Conservation (phyloP, 1,284 basidiomycete species). For the Ustilago shanxiensis region DNA sequence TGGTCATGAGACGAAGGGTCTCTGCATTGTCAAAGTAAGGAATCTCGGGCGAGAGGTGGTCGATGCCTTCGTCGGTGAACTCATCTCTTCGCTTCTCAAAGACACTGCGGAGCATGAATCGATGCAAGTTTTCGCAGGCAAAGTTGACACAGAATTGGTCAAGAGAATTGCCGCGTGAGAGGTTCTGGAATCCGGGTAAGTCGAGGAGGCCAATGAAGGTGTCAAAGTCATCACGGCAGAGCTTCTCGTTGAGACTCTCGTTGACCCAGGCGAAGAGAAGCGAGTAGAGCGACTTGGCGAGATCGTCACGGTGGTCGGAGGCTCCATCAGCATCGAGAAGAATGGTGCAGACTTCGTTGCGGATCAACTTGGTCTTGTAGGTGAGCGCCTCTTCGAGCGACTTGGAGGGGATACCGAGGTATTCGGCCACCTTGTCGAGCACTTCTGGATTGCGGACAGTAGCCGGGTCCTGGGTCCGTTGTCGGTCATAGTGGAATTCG, state of each 20-base stretch:
- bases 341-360: slow-evolving; percentile 93
- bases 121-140: slow-evolving; percentile 89
- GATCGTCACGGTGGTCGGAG: slow-evolving; percentile 89
- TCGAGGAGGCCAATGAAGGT: slow-evolving; percentile 96
- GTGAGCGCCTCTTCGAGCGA: slow-evolving; percentile 87
- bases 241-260: slow-evolving; percentile 92
- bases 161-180: slow-evolving; percentile 84
- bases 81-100: slow-evolving; percentile 85
- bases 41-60: slow-evolving; percentile 78
- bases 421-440: slow-evolving; percentile 85
- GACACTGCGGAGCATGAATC: slow-evolving; percentile 83
- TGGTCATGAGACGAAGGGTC: slow-evolving; percentile 86
- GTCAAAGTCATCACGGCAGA: slow-evolving; percentile 71
- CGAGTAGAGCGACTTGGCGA: slow-evolving; percentile 91
- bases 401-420: slow-evolving; percentile 83
- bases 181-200: slow-evolving; percentile 81
- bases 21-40: slow-evolving; percentile 93
- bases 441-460: slow-evolving; percentile 74
- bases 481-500: slow-evolving; percentile 78
- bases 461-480: slow-evolving; percentile 64
- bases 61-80: slow-evolving; percentile 86
- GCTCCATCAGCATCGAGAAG: slow-evolving; percentile 95
- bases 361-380: slow-evolving; percentile 90
- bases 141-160: slow-evolving; percentile 98
- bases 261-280: slow-evolving; percentile 96